Evolutionary conservation across 2,329 filamentous ascomycete genomes (phyloP).

Genomic region (Aspergillus melleus): DNA sequence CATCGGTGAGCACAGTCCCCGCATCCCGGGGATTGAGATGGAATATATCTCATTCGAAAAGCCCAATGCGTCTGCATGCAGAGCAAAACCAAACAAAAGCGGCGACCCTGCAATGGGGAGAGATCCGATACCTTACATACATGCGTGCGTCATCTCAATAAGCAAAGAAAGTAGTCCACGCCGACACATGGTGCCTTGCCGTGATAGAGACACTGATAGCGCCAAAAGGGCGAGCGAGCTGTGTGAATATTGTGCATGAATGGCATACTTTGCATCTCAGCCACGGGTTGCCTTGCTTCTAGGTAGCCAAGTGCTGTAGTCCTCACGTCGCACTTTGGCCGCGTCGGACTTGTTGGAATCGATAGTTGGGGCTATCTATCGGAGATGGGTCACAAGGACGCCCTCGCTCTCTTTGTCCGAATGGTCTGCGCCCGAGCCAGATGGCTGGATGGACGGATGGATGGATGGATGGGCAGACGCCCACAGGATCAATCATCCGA

Average conservation of each 20-base stretch:
- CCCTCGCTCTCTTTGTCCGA: not conserved
- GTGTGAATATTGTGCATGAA: too few relatives aligned
- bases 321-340: not conserved
- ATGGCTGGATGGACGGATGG: not conserved
- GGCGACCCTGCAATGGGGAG: not conserved
- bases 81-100: not conserved
- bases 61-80: not conserved
- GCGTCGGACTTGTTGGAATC: not conserved
- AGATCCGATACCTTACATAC: not conserved
- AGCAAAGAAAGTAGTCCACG: not conserved
- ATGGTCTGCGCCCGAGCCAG: not conserved
- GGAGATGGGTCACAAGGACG: not conserved
- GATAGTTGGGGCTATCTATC: not conserved
- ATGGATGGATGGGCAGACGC: not conserved
- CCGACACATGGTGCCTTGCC: not conserved
- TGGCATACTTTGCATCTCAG: not conserved
- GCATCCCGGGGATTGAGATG: not conserved
- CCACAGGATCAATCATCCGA: not conserved
- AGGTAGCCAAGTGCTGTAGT: not conserved
- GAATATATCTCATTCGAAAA: not conserved
- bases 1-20: not conserved
- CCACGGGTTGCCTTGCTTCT: too few relatives aligned
- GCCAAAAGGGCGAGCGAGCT: not conserved
- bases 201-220: not conserved
- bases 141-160: not conserved